Base-by-base conservation (phyloP, 306 rosid genomes). In the Dryas octopetala region DNA sequence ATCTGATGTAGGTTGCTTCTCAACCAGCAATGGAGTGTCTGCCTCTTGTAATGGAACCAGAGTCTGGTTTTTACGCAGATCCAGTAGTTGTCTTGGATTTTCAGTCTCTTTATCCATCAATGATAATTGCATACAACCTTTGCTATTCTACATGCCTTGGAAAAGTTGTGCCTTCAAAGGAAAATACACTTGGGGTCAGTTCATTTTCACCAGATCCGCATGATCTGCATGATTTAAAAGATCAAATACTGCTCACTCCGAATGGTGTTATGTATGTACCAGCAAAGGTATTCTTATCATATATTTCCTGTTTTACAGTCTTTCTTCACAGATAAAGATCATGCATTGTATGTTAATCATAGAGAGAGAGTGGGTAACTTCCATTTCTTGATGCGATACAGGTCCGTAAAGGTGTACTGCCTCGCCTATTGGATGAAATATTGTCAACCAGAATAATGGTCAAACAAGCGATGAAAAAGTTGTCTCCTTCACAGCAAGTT, bases 21-120 rank as follows among this genome's bases (percentile, higher is more conserved):
- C 98, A 94, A 80, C 96, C 98, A 83, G 95, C 98, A 72, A 94
- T 94, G 98, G 97, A 94, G 78, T 94, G 98, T 79, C 81, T 90
- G 51, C 98, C 98, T 15, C 93, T 94, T 80, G 98, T 94, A 40
- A 94, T 94, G 98, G 98, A 94, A 85, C 98, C 98, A 12, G 89
- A 90, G 80, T 94, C 98, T 67, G 95, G 95, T 82, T 94, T 94
- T 87, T 94, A 94, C 86, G 88, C 95, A 59, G 95, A 94, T 76
- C 98, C 96, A 9, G 98, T 94, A 72, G 85, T 91, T 66, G 96
- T 94, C 60, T 85, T 94, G 75, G 98, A 94, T 83, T 94, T 91
- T 83, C 98, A 94, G 80, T 94, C 98, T 73, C 87, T 90, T 76
- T 94, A 94, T 89, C 97, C 98, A n/a, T 90, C 96, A 48, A 94